A percentile compares a stretch with the other conserved stretches of the same genome.
phyloP scores from a whole-genome alignment of 257 asterid species.

The Fraxinus anomala region DNA sequence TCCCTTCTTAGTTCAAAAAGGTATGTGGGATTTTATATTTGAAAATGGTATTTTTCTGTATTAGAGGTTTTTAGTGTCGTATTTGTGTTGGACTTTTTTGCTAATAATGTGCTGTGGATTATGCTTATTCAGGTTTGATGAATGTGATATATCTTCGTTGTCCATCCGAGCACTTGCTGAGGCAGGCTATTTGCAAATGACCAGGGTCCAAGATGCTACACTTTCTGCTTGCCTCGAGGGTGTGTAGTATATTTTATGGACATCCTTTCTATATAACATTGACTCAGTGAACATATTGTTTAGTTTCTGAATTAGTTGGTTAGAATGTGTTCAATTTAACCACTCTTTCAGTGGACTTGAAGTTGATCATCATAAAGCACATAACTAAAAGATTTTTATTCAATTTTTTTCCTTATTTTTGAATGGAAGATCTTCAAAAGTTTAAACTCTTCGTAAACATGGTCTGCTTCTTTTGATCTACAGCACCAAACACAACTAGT shows the following conservation, averaged over 20 bases:
- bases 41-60: slow-evolving; percentile 17
- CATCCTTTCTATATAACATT: slow-evolving; percentile 4
- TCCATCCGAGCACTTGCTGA: slow-evolving; percentile 76
- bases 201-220: slow-evolving; percentile 86
- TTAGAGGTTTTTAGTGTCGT: not conserved
- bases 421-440: not conserved
- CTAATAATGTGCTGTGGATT: slow-evolving; percentile 26
- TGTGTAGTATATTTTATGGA: slow-evolving; percentile 25
- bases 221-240: slow-evolving; percentile 78
- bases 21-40: slow-evolving; percentile 37
- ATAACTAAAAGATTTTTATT: not conserved
- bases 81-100: slow-evolving; percentile 19
- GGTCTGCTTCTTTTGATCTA: not conserved
- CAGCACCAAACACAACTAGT: not conserved
- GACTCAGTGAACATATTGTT: not conserved
- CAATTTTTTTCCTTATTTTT: not conserved
- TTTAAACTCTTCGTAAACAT: not conserved
- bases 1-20: slow-evolving; percentile 68
- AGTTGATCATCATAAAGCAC: not conserved
- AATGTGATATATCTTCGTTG: slow-evolving; percentile 65
- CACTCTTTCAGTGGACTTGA: not conserved
- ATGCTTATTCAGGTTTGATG: slow-evolving; percentile 75
- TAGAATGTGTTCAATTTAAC: not conserved
- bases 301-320: slow-evolving; percentile 9
- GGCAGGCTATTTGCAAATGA: slow-evolving; percentile 91